Conservation (phyloP, 129 eudicot species). For the Sambucus nigra region DNA sequence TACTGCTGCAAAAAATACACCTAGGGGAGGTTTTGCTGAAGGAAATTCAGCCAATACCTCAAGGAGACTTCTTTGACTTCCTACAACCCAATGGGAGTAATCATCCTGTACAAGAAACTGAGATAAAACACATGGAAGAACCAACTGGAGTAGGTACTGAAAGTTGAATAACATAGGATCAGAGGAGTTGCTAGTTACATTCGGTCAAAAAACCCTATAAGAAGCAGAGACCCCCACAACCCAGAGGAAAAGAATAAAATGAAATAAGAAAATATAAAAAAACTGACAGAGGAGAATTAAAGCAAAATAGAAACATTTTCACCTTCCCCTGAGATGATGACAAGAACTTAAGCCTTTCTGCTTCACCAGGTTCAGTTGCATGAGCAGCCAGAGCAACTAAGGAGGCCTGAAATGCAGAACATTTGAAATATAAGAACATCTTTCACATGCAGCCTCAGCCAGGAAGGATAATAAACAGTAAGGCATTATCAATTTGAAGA, state of each 20-base stretch:
- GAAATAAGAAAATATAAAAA: neutral
- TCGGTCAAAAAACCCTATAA: neutral
- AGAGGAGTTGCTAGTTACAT: neutral
- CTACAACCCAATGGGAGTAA: constrained; percentile 60
- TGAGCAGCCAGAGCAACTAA: constrained; percentile 77
- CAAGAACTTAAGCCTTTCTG: constrained; percentile 53
- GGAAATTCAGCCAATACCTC: constrained; percentile 77
- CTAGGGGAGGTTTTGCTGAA: constrained; percentile 77
- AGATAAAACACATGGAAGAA: neutral
- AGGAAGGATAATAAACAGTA: neutral
- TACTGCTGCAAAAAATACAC: constrained; percentile 75
- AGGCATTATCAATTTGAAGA: neutral
- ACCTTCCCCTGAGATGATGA: constrained; percentile 87
- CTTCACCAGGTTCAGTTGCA: constrained; percentile 65
- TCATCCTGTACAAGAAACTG: constrained; percentile 42
- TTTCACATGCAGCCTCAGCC: neutral
- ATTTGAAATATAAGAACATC: neutral
- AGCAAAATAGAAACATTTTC: neutral
- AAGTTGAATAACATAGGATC: no score
- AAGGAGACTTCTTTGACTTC: constrained; percentile 64
- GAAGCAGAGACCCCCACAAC: neutral
- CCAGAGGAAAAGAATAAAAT: neutral
- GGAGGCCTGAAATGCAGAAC: constrained; percentile 44
- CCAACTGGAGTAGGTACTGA: no score
- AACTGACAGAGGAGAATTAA: neutral